Percentiles rank a stretch among this genome's conserved stretches.
These are phyloP conservation scores for Hypoxylon sp. DNA, from an alignment of 2,329 filamentous ascomycete species.

Conservation along the genomic window DNA sequence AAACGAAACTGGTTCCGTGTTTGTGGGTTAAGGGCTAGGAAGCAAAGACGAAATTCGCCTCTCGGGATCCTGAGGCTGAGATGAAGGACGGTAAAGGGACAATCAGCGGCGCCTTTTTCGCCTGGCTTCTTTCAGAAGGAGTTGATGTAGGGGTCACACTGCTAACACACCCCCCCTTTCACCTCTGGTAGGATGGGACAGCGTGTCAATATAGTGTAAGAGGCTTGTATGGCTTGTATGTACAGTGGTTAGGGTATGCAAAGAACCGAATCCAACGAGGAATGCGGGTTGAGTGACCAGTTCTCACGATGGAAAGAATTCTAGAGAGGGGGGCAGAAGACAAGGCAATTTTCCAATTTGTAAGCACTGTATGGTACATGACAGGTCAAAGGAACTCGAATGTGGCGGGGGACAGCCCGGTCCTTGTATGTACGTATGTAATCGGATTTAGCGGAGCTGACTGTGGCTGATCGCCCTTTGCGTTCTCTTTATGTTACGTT, in stretches of 20 bases:
- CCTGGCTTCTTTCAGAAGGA: constrained; percentile 36
- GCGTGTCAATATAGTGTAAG: constrained; percentile 43
- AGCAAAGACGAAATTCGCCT: constrained; percentile 40
- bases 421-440: constrained; percentile 29
- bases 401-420: constrained; percentile 34
- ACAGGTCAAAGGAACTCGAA: constrained; percentile 33
- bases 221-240: constrained; percentile 29
- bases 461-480: constrained; percentile 40
- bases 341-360: constrained; percentile 53
- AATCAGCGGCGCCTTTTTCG: constrained; percentile 45
- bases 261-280: constrained; percentile 31
- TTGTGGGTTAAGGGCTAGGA: constrained; percentile 21
- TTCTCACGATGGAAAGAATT: constrained; percentile 51
- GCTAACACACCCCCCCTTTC: constrained; percentile 40
- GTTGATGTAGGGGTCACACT: constrained; percentile 42
- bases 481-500: constrained; percentile 36
- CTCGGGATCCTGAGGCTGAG: constrained; percentile 43
- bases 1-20: constrained; percentile 28
- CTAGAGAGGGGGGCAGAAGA: constrained; percentile 53
- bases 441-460: constrained; percentile 45
- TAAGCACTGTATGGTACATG: constrained; percentile 48
- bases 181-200: constrained; percentile 37
- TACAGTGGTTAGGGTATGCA: constrained; percentile 30
- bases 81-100: constrained; percentile 42
- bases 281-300: constrained; percentile 32